Evolutionary conservation across 495 filamentous ascomycete species (phyloP).

Genomic region (Hypomontagnella submonticulosa): DNA sequence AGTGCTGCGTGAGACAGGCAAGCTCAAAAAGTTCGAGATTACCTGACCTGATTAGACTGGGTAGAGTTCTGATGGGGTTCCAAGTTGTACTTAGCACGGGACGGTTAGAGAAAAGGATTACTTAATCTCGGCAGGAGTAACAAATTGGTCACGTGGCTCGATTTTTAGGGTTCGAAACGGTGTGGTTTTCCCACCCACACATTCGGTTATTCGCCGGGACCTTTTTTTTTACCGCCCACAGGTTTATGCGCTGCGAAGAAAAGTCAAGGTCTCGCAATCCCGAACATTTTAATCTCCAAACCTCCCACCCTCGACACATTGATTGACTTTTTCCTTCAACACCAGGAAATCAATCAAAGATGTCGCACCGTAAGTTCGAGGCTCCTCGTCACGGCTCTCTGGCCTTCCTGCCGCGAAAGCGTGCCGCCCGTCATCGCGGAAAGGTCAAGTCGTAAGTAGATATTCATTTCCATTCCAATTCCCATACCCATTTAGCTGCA

Average conservation of each 20-base stretch:
- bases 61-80: too few relatives aligned
- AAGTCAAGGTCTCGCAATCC: slow-evolving; percentile 34
- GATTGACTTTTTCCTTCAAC: slow-evolving; percentile 51
- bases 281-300: slow-evolving; percentile 44
- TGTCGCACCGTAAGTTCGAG: slow-evolving; percentile 83
- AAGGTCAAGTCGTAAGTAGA: slow-evolving; percentile 93
- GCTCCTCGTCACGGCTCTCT: slow-evolving; percentile 98
- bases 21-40: too few relatives aligned
- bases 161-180: slow-evolving; percentile 35
- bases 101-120: too few relatives aligned
- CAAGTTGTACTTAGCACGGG: too few relatives aligned
- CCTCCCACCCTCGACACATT: slow-evolving; percentile 37
- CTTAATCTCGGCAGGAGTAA: not conserved
- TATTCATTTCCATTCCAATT: slow-evolving; percentile 21
- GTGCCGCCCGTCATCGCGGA: slow-evolving; percentile 93
- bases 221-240: slow-evolving; percentile 42
- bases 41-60: too few relatives aligned
- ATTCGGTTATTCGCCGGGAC: slow-evolving; percentile 47
- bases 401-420: slow-evolving; percentile 97
- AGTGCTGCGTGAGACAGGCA: too few relatives aligned
- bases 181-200: slow-evolving; percentile 16
- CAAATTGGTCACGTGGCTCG: slow-evolving; percentile 16
- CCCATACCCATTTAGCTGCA: slow-evolving; percentile 7
- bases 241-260: slow-evolving; percentile 27
- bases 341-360: slow-evolving; percentile 52